Percentiles rank a stretch among this genome's conserved stretches.
Evolutionary conservation across 1,284 basidiomycete genomes (phyloP).

Genomic region (Heterobasidion occidentale): DNA sequence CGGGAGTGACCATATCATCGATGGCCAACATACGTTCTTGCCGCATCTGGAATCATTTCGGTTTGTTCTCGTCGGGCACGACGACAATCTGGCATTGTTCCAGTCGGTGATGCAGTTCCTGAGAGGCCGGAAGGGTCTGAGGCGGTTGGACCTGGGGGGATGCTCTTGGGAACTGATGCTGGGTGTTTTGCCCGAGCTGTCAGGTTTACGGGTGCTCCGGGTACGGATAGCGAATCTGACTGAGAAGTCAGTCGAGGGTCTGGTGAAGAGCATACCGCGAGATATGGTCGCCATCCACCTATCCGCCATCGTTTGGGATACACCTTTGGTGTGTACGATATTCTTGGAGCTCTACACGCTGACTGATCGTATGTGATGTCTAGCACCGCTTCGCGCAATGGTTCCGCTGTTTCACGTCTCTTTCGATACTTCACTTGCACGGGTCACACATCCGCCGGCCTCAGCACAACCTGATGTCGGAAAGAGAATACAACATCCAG

Average conservation of each 20-base stretch:
- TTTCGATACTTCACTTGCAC: constrained; percentile 53
- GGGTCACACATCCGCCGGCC: constrained; percentile 38
- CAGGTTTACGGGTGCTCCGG: constrained; percentile 42
- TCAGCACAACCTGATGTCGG: constrained; percentile 47
- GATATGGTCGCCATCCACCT: constrained; percentile 48
- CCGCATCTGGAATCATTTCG: constrained; percentile 54
- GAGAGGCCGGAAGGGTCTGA: constrained; percentile 33
- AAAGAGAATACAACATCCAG: constrained; percentile 48
- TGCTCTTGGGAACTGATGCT: constrained; percentile 57
- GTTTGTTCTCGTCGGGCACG: constrained; percentile 54
- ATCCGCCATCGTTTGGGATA: constrained; percentile 38
- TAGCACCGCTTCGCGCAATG: constrained; percentile 43
- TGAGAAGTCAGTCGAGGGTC: constrained; percentile 24
- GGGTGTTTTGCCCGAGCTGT: constrained; percentile 35
- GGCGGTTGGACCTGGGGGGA: constrained; percentile 49
- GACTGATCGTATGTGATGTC: not conserved
- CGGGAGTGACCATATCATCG: constrained; percentile 50
- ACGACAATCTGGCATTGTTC: constrained; percentile 46
- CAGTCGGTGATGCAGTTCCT: constrained; percentile 47
- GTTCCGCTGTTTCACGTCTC: constrained; percentile 38
- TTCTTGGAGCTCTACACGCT: not conserved
- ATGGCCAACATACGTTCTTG: constrained; percentile 48
- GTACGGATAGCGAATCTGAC: constrained; percentile 45
- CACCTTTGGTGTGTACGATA: constrained; percentile 32
- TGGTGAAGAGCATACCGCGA: constrained; percentile 37